Conservation (phyloP, 176 grass and related monocot species). For the Otatea glauca region DNA sequence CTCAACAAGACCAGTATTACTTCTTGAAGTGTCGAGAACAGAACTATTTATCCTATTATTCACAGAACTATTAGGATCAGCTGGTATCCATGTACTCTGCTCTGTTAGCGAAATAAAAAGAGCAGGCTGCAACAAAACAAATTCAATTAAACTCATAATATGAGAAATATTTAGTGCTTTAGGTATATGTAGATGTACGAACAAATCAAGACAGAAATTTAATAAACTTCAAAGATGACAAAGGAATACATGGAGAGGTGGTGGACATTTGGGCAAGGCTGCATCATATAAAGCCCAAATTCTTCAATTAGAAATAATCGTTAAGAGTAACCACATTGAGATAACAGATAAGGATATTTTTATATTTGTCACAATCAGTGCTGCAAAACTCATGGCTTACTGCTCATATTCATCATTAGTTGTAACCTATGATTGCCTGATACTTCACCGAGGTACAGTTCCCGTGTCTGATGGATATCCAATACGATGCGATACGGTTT, state of each 20-base stretch:
- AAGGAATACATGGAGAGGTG: slow-evolving; percentile 10
- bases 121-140: slow-evolving; percentile 68
- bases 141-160: background rate
- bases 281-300: slow-evolving; percentile 12
- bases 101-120: slow-evolving; percentile 68
- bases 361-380: slow-evolving; percentile 2
- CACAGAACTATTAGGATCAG: slow-evolving; percentile 38
- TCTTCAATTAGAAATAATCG: background rate
- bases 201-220: background rate
- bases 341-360: slow-evolving; percentile 14
- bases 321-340: background rate
- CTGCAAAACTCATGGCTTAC: background rate
- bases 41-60: slow-evolving; percentile 20
- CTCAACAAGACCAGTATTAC: slow-evolving; percentile 48
- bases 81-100: slow-evolving; percentile 44
- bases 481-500: no score
- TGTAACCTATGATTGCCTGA: no score
- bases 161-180: background rate
- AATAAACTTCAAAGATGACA: background rate
- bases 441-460: no score
- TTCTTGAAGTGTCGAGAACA: slow-evolving; percentile 38
- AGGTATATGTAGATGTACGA: background rate
- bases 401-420: background rate
- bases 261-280: background rate
- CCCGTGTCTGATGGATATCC: no score